Evolutionary conservation across 768 basidiomycete species (phyloP), one percentile per base, ranked within the genome.

Genomic region (Psilocybe cubensis): DNA sequence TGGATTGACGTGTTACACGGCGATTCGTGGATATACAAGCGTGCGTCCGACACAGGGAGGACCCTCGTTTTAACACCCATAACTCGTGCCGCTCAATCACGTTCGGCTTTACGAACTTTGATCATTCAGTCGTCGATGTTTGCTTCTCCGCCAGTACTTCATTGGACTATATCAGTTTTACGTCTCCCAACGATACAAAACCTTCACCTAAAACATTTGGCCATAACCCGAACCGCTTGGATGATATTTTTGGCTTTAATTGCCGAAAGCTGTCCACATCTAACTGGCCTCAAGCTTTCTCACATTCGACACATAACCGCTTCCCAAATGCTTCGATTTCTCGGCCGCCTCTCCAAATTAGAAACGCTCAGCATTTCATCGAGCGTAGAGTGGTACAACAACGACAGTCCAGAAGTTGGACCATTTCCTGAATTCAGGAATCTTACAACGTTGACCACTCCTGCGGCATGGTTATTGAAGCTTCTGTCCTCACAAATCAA

Each of bases 81-180:
- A 8, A 48, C 56, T 2, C 42, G 31, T 12, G 21, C 53, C 14
- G 64, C 63, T 18, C 56, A 51, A 27, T 44, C 43, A 10, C 17
- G 31, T 11, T 52, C 62, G 20, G 18, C 44, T 14, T 58, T 68
- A 20, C 56, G 48, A 5, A 48, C 54, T 7, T 46, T 68, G 24
- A 59, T 54, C 2, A 64, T 68, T 28, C 60, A 59, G 40, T 68
- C 67, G 4, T 66, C 63, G 59, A 66, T 68, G 62, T 58, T 66
- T 49, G 45, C 59, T 29, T 60, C 63, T 20, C 67, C 65, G 9
- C 67, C 67, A 9, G 58, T 68, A 21, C 58, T 68, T 8, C 67
- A 68, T 43, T 68, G 67, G 67, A 59, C 61, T n/a, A 56, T 64
- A 20, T 62, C 62, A 5, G 54, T 57, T 8, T 29, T 66, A 25